phyloP scores from a whole-genome alignment of 1,139 yeast species.

The Zygoascus hellenicus region DNA sequence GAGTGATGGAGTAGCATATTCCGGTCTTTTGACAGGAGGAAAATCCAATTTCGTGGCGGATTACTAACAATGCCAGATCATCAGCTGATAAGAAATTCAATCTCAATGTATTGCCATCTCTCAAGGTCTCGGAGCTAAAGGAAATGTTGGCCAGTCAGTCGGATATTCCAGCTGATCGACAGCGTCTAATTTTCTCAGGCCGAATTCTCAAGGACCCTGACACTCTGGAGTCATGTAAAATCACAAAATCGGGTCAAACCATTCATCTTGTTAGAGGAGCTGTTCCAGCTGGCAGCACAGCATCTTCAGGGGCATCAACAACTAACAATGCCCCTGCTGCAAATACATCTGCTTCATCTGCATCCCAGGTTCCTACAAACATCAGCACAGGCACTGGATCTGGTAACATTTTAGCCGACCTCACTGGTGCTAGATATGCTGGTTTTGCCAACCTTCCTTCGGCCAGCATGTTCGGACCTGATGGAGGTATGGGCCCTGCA shows the following conservation, averaged over 20 bases:
- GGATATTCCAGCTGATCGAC: slow-evolving; percentile 66
- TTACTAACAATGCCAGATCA: slow-evolving; percentile 28
- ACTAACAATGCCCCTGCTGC: slow-evolving; percentile 21
- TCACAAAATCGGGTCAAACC: slow-evolving; percentile 72
- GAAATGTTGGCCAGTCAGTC: slow-evolving; percentile 52
- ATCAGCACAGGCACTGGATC: slow-evolving; percentile 86
- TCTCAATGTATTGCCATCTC: slow-evolving; percentile 47
- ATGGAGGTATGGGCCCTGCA: slow-evolving; percentile 73
- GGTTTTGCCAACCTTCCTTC: slow-evolving; percentile 86
- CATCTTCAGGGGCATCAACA: slow-evolving; percentile 19
- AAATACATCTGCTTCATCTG: slow-evolving; percentile 23
- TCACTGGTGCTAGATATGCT: slow-evolving; percentile 94
- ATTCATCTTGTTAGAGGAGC: slow-evolving; percentile 76
- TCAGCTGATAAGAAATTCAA: slow-evolving; percentile 79
- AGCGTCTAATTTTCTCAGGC: slow-evolving; percentile 88
- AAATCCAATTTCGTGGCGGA: not conserved
- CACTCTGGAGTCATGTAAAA: slow-evolving; percentile 66
- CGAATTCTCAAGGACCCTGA: slow-evolving; percentile 84
- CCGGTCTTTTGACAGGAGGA: not conserved
- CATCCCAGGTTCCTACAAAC: slow-evolving; percentile 53
- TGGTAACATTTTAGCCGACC: slow-evolving; percentile 82
- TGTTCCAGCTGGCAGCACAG: slow-evolving; percentile 29
- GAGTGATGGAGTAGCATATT: not conserved
- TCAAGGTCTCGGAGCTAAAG: slow-evolving; percentile 66
- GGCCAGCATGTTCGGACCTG: slow-evolving; percentile 89